phyloP scores from a whole-genome alignment of 768 basidiomycete species.

The Pulveroboletus sp. region DNA sequence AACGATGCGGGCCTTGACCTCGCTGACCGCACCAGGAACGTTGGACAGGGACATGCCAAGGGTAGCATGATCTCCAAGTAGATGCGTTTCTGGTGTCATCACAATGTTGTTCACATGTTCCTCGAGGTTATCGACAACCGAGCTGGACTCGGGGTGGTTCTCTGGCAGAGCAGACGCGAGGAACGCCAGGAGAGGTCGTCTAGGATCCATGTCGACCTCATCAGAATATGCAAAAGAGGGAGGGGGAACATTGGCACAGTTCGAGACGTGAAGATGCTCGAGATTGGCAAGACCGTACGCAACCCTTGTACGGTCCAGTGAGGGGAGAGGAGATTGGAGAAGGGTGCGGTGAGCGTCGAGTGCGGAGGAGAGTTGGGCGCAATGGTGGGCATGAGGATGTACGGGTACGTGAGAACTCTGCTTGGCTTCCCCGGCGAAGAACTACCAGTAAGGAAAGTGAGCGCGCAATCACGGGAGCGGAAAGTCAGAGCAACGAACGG shows the following conservation, averaged over 20 bases:
- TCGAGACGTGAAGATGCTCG: conserved; percentile 46
- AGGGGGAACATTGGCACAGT: conserved; percentile 46
- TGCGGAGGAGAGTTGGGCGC: conserved; percentile 39
- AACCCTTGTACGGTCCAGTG: conserved; percentile 10
- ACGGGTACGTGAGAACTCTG: conserved; percentile 29
- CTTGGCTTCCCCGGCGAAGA: conserved; percentile 58
- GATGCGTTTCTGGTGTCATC: conserved; percentile 35
- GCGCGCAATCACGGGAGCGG: conserved; percentile 8
- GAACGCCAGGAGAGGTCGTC: conserved; percentile 68
- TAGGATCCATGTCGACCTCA: conserved; percentile 32
- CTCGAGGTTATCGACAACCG: conserved; percentile 46
- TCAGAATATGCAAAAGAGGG: conserved; percentile 20
- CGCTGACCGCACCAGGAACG: conserved; percentile 73
- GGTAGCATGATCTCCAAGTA: conserved; percentile 44
- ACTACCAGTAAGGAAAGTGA: conserved; percentile 39
- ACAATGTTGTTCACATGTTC: conserved; percentile 48
- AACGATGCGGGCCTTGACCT: conserved; percentile 75
- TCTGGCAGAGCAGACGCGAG: conserved; percentile 69
- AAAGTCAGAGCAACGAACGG: conserved; percentile 44
- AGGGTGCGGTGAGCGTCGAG: conserved; percentile 24
- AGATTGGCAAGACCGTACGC: conserved; percentile 27
- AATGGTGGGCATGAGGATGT: conserved; percentile 53
- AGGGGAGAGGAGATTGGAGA: conserved; percentile 20
- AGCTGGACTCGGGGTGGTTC: conserved; percentile 34
- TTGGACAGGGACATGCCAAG: conserved; percentile 28